These are phyloP conservation scores for Jatropha curcas DNA, from an alignment of 345 rosid genomes.

Conservation along the genomic window DNA sequence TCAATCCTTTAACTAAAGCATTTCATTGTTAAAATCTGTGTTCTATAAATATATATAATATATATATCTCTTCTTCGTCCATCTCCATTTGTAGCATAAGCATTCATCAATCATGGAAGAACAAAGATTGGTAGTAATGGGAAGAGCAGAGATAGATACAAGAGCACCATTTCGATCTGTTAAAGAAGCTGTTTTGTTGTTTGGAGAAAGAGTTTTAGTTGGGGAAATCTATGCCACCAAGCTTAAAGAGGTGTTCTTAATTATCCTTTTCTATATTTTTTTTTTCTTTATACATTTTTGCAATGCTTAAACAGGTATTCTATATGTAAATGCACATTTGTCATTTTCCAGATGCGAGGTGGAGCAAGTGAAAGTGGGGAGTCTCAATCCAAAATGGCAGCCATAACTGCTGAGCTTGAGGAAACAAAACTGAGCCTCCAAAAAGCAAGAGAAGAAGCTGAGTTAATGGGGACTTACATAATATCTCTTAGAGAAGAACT, in stretches of 20 bases:
- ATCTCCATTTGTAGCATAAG: too few species aligned
- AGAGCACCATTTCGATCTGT: slow-evolving; percentile 33
- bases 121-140: slow-evolving; percentile 10
- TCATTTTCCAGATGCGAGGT: slow-evolving; percentile 24
- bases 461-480: slow-evolving; percentile 33
- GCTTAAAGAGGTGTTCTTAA: slow-evolving; percentile 26
- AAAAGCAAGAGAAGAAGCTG: slow-evolving; percentile 46
- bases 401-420: slow-evolving; percentile 52
- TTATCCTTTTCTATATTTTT: too few species aligned
- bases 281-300: too few species aligned
- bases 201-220: slow-evolving; percentile 30
- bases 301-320: too few species aligned
- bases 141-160: slow-evolving; percentile 32
- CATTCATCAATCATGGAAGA: neutral
- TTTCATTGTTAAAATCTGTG: neutral
- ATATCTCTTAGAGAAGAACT: slow-evolving; percentile 50
- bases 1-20: neutral
- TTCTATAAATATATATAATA: too few species aligned
- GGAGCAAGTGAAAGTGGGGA: slow-evolving; percentile 24
- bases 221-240: slow-evolving; percentile 30
- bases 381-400: slow-evolving; percentile 31
- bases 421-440: slow-evolving; percentile 50
- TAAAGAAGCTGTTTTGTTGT: slow-evolving; percentile 28
- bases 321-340: neutral
- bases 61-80: neutral